These are phyloP conservation scores for Crithidia bombi DNA, from an alignment of 208 protist genomes.

Conservation along the genomic window DNA sequence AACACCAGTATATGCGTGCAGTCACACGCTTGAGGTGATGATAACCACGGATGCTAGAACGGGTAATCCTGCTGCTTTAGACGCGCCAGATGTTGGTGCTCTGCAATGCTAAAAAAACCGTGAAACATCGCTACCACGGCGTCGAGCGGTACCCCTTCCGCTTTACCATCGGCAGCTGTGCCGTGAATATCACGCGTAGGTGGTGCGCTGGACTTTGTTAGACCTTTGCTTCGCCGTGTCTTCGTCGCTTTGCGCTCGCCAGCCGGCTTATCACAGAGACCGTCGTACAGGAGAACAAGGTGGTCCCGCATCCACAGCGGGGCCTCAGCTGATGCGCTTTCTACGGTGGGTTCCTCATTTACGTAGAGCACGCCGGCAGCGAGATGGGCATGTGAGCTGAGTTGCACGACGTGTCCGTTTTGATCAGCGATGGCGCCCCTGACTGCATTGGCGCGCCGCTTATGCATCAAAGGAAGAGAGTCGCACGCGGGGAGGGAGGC, in stretches of 20 bases:
- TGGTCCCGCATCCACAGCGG: constrained; percentile 9
- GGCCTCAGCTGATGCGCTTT: neutral
- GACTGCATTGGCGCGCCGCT: neutral
- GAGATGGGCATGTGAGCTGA: neutral
- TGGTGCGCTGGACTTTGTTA: too few relatives aligned
- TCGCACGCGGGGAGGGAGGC: constrained; percentile 1
- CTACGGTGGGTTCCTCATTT: neutral
- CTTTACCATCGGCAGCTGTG: too few relatives aligned
- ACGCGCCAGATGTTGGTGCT: neutral
- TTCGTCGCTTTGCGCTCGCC: neutral
- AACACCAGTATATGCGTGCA: too few relatives aligned
- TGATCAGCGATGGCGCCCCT: neutral
- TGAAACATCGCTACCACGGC: constrained; percentile 3
- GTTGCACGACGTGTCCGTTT: neutral
- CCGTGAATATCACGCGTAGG: too few relatives aligned
- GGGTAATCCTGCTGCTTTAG: neutral
- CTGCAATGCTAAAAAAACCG: constrained; percentile 6
- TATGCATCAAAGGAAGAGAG: constrained; percentile 1
- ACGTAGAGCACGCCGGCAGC: neutral
- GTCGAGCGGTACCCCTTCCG: neutral
- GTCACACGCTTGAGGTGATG: too few relatives aligned
- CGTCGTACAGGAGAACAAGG: constrained; percentile 2
- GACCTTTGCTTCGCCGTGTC: too few relatives aligned
- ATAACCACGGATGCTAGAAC: too few relatives aligned
- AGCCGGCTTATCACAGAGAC: neutral